phyloP scores from a whole-genome alignment of 1,139 yeast species.

The Candida glucosophila region DNA sequence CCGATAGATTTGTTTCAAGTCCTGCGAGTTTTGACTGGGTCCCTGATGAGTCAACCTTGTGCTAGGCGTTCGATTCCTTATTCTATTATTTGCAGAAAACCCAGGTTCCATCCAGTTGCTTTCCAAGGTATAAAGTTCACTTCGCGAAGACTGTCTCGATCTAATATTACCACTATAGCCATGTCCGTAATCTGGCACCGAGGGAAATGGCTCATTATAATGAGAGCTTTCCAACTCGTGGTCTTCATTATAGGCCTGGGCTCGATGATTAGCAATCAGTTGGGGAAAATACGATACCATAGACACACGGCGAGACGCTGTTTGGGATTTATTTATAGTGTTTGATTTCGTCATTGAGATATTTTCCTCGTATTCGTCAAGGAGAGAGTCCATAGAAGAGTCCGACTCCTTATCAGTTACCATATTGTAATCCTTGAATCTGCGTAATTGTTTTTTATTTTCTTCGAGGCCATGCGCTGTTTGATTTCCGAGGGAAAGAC shows the following conservation, averaged over 20 bases:
- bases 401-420: slow-evolving; percentile 16
- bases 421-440: slow-evolving; percentile 9
- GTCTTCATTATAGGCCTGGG: not conserved
- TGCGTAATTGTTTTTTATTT: no score
- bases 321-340: slow-evolving; percentile 15
- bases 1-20: slow-evolving; percentile 25
- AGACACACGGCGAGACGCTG: slow-evolving; percentile 19
- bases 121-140: slow-evolving; percentile 33
- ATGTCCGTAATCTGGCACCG: not conserved
- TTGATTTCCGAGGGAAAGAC: no score
- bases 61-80: no score
- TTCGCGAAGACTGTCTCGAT: slow-evolving; percentile 31
- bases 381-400: slow-evolving; percentile 43
- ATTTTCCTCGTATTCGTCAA: slow-evolving; percentile 44
- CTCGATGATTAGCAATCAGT: not conserved
- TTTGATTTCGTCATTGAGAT: slow-evolving; percentile 23
- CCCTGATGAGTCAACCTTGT: slow-evolving; percentile 3
- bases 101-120: slow-evolving; percentile 41
- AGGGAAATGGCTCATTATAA: slow-evolving; percentile 2
- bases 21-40: slow-evolving; percentile 9
- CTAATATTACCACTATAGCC: slow-evolving; percentile 4
- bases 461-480: no score
- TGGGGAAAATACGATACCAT: not conserved
- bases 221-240: slow-evolving; percentile 5
- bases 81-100: no score